Conservation (phyloP, 805 yeast species). For the Teunomyces aglyptinius region DNA sequence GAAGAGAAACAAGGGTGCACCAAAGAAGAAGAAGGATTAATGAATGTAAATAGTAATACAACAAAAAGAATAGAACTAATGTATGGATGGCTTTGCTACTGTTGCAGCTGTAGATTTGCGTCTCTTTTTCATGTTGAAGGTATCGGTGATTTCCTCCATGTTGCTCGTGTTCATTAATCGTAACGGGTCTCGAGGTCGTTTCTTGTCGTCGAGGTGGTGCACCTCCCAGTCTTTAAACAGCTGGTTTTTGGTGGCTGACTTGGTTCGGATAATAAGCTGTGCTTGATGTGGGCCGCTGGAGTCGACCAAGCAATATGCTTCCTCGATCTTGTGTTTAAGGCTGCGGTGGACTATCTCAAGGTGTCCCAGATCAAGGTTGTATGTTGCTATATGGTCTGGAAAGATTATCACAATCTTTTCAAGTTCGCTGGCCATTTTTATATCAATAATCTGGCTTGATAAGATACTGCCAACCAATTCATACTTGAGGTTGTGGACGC, state of each 20-base stretch:
- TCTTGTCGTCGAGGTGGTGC: background rate
- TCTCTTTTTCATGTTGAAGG: conserved; percentile 18
- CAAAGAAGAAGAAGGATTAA: conserved; percentile 54
- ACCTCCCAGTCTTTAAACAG: conserved; percentile 10
- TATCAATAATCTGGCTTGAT: background rate
- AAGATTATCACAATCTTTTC: conserved; percentile 2
- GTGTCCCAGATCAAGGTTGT: background rate
- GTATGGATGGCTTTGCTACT: background rate
- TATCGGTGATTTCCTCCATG: conserved; percentile 27
- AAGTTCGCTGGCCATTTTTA: background rate
- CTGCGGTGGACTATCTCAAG: conserved; percentile 6
- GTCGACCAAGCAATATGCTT: conserved; percentile 2
- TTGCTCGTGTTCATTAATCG: conserved; percentile 8
- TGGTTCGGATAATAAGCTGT: background rate
- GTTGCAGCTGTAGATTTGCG: background rate
- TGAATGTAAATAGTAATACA: conserved; percentile 4
- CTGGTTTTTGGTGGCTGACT: conserved; percentile 1
- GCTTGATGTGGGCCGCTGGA: background rate
- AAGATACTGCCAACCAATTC: background rate
- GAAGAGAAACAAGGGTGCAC: conserved; percentile 89
- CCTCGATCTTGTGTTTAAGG: background rate
- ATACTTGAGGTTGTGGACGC: background rate
- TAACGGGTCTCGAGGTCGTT: background rate
- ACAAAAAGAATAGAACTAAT: conserved; percentile 3
- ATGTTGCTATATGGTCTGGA: conserved; percentile 7